phyloP scores from a whole-genome alignment of 768 basidiomycete species.

The Podaxis carcinomalis region DNA sequence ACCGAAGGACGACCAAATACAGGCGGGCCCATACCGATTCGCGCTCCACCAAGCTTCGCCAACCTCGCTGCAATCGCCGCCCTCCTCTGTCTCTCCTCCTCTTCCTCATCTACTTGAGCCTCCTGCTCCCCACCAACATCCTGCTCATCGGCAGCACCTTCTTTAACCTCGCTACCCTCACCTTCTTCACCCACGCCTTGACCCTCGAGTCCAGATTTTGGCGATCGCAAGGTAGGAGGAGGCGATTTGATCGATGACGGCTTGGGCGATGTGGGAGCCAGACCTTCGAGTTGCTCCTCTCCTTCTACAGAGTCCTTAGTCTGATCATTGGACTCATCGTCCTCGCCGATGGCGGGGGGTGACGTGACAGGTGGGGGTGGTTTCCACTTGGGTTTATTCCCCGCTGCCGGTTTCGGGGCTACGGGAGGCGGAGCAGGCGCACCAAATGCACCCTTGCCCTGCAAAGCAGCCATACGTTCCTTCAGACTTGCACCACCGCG shows the following conservation, averaged over 20 bases:
- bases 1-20: constrained; percentile 52
- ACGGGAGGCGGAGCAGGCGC: constrained; percentile 38
- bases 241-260: constrained; percentile 24
- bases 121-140: constrained; percentile 56
- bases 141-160: constrained; percentile 20
- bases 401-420: constrained; percentile 53
- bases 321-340: constrained; percentile 19
- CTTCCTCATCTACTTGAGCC: constrained; percentile 53
- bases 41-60: constrained; percentile 86
- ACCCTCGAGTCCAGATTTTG: constrained; percentile 17
- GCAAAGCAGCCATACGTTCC: constrained; percentile 93
- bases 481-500: constrained; percentile 71
- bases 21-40: constrained; percentile 77
- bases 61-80: constrained; percentile 89
- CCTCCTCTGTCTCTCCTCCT: constrained; percentile 73
- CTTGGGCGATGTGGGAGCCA: constrained; percentile 25
- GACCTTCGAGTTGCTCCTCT: constrained; percentile 9
- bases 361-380: constrained; percentile 57
- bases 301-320: constrained; percentile 4
- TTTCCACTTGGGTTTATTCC: constrained; percentile 80
- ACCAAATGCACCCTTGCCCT: constrained; percentile 80
- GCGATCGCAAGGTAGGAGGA: constrained; percentile 14
- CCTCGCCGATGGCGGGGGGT: constrained; percentile 42
- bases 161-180: constrained; percentile 17
- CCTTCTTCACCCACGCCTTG: constrained; percentile 12